A percentile compares a stretch with the other conserved stretches of the same genome.
These are phyloP conservation scores for Penicillium bovifimosum DNA, from an alignment of 495 filamentous ascomycete genomes.

Conservation along the genomic window DNA sequence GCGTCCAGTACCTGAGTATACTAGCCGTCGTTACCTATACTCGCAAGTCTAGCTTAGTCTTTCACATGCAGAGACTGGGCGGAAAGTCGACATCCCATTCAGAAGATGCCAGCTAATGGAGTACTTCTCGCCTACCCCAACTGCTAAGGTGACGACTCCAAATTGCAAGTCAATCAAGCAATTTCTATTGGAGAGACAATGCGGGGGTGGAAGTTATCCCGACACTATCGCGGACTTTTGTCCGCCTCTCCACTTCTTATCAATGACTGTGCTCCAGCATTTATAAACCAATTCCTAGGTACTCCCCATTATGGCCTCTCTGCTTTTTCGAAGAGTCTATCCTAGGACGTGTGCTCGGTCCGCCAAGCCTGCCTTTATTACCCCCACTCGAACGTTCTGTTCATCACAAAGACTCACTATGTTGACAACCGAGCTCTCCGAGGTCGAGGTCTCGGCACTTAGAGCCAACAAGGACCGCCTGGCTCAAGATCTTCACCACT, in stretches of 20 bases:
- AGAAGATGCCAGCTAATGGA: too few relatives aligned
- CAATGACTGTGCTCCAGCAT: neutral
- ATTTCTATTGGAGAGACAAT: neutral
- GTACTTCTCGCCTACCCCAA: too few relatives aligned
- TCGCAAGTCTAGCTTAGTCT: too few relatives aligned
- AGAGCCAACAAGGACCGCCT: conserved; percentile 56
- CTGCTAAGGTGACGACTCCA: neutral
- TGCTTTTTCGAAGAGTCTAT: neutral
- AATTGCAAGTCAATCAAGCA: neutral
- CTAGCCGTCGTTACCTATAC: too few relatives aligned
- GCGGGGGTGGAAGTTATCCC: neutral
- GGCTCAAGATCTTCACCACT: conserved; percentile 57
- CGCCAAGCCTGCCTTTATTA: neutral
- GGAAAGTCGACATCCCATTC: too few relatives aligned
- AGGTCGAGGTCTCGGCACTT: conserved; percentile 40
- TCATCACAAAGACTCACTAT: conserved; percentile 27
- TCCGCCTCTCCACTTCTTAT: conserved; percentile 8
- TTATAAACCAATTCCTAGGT: neutral
- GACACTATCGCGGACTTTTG: conserved; percentile 1
- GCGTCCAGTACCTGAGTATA: too few relatives aligned
- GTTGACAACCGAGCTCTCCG: conserved; percentile 38
- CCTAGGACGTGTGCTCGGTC: neutral
- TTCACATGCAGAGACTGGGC: too few relatives aligned
- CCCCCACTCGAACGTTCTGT: conserved; percentile 14
- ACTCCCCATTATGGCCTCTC: neutral